Conservation (phyloP, 768 basidiomycete genomes). For the Amanita pallidorosea region DNA sequence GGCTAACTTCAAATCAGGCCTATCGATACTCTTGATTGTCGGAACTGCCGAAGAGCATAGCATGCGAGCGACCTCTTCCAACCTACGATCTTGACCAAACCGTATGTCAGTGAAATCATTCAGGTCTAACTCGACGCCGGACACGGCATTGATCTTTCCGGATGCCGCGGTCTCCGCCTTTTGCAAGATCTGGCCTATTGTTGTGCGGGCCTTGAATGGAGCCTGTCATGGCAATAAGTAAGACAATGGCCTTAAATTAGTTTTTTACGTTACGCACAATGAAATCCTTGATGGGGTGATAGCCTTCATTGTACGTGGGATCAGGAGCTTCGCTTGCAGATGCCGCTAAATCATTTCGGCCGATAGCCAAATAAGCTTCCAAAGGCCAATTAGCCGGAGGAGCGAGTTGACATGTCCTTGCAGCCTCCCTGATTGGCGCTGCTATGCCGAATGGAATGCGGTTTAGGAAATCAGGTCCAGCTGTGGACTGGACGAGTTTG, state of each 20-base stretch:
- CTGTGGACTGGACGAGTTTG: conserved; percentile 37
- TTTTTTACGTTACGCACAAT: conserved; percentile 29
- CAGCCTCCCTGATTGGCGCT: conserved; percentile 74
- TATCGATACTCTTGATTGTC: conserved; percentile 52
- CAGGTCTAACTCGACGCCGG: conserved; percentile 64
- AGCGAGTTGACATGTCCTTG: conserved; percentile 72
- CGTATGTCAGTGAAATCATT: conserved; percentile 74
- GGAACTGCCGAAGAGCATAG: conserved; percentile 70
- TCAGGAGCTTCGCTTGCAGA: conserved; percentile 40
- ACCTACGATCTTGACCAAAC: conserved; percentile 80
- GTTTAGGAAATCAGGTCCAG: conserved; percentile 38
- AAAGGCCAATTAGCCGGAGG: conserved; percentile 68
- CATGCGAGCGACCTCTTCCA: conserved; percentile 90
- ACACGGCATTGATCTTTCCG: conserved; percentile 46
- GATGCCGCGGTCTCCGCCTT: conserved; percentile 38
- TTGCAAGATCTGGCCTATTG: conserved; percentile 39
- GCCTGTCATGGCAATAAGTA: conserved; percentile 29
- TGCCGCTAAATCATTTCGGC: conserved; percentile 65
- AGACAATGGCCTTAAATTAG: conserved; percentile 2
- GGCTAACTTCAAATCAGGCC: conserved; percentile 49
- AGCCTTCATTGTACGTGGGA: conserved; percentile 38
- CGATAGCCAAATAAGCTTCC: conserved; percentile 58
- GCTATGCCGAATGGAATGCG: conserved; percentile 59
- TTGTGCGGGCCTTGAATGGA: conserved; percentile 34
- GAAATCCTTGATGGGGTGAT: conserved; percentile 45